A percentile compares a stretch with the other conserved stretches of the same genome.
Evolutionary conservation across 495 filamentous ascomycete genomes (phyloP).

Genomic region (Pseudevernia furfuracea): DNA sequence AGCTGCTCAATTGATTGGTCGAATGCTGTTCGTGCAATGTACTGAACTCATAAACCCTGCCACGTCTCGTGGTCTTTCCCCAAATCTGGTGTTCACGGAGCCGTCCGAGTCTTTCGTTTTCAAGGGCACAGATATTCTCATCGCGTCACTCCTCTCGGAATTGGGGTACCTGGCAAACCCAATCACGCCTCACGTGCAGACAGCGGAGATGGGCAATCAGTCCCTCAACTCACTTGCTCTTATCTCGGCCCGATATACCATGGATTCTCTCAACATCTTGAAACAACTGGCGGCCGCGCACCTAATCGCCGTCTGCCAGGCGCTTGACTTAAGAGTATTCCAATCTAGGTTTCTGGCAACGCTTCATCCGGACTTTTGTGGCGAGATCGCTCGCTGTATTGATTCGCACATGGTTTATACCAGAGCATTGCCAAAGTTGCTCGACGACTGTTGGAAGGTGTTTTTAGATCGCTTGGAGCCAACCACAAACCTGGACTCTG

Average conservation of each 20-base stretch:
- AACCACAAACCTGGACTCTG: too few species aligned
- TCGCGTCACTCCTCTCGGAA: constrained; percentile 54
- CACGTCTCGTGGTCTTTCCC: constrained; percentile 47
- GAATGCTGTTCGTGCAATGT: constrained; percentile 49
- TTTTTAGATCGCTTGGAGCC: too few species aligned
- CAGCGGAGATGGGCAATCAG: constrained; percentile 55
- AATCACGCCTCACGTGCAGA: constrained; percentile 47
- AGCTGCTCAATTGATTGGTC: constrained; percentile 47
- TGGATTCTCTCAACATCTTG: too few species aligned
- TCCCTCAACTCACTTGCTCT: constrained; percentile 53
- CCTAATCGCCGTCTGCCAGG: too few species aligned
- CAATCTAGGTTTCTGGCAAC: too few species aligned
- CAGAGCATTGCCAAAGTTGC: too few species aligned
- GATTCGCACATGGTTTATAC: too few species aligned
- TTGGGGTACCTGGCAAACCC: constrained; percentile 48
- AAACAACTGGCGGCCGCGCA: too few species aligned
- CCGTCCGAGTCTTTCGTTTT: constrained; percentile 47
- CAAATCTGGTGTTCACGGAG: constrained; percentile 51
- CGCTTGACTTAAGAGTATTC: too few species aligned
- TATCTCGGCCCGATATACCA: constrained; percentile 50
- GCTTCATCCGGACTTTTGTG: too few species aligned
- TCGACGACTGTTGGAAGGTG: too few species aligned
- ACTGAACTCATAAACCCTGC: constrained; percentile 50
- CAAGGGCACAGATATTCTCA: constrained; percentile 55
- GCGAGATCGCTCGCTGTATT: too few species aligned